Base-by-base conservation (phyloP, 2,329 filamentous ascomycete species). In the Fusarium lateritium region DNA sequence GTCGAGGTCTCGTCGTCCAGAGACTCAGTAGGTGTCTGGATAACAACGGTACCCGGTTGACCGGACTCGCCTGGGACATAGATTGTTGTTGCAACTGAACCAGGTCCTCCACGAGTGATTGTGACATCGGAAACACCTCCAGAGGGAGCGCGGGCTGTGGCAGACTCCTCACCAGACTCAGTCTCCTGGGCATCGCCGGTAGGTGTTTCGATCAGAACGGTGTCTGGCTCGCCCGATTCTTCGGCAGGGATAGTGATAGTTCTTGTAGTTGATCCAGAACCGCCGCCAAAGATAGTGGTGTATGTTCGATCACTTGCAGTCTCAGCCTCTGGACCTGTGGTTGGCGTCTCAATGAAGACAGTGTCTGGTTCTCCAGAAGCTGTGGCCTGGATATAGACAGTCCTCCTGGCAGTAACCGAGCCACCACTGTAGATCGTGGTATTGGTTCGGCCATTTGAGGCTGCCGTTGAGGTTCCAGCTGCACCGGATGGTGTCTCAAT, bases 261-360 rank as follows among this genome's bases (percentile, higher is more conserved):
- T 9, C 21, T 49, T 5, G 57, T 56, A 2, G 24, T 21, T 15
- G 38, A 44, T 21, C 43, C 57, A 2, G 49, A 49, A 2, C 49
- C 60, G 9, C 60, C 57, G 6, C 31, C 43, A 11, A 52, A 58
- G 6, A 67, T 36, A 0, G 64, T 67, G 3, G 50, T 57, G 7
- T 38, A 54, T 7, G n/a, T 24, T 2, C 19, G 40, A 1, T 8
- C 45, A 6, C 28, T n/a, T 10, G 8, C 21, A 2, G 19, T 15
- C 9, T 50, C 26, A 9, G 13, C 5, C 1, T 49, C 50, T 3
- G 3, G 14, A 0, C 22, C 43, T 0, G 50, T 38, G 2, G 39
- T 50, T 14, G 66, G 66, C 0, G 66, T 69, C 11, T 69, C 61
- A 0, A 69, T n/a, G 10, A 69, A 28, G 1, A 69, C 52, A 0